These are phyloP conservation scores for Blastocystis sp. DNA, from an alignment of 352 stramenopile species.

Conservation along the genomic window DNA sequence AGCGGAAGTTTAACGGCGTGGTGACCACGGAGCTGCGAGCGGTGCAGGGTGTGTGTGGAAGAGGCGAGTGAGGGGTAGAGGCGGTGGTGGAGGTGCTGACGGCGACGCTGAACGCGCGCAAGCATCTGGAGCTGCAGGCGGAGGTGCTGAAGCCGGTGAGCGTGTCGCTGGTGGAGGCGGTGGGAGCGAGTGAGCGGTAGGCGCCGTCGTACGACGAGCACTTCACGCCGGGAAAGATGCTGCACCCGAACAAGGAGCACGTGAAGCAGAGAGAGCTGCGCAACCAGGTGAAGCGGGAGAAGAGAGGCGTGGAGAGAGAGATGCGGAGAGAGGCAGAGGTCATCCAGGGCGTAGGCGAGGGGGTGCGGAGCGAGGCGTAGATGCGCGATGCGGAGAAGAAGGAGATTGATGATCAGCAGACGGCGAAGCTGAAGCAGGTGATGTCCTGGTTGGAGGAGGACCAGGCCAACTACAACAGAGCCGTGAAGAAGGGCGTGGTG, in stretches of 20 bases:
- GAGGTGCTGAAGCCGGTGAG: slow-evolving; percentile 42
- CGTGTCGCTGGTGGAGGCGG: slow-evolving; percentile 2
- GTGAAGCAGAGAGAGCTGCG: slow-evolving; percentile 19
- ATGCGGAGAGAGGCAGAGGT: slow-evolving; percentile 58
- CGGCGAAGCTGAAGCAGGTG: slow-evolving; percentile 53
- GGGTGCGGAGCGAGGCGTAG: neutral
- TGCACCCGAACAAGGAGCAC: slow-evolving; percentile 63
- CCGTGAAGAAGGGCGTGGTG: slow-evolving; percentile 31
- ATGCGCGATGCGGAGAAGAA: slow-evolving; percentile 40
- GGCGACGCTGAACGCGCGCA: neutral
- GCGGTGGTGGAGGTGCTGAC: neutral
- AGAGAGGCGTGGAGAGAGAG: slow-evolving; percentile 42
- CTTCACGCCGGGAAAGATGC: slow-evolving; percentile 44
- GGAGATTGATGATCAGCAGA: slow-evolving; percentile 58
- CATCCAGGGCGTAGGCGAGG: neutral
- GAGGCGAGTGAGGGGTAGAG: neutral
- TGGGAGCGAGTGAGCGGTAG: neutral
- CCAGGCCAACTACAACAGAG: slow-evolving; percentile 24
- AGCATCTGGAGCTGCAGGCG: slow-evolving; percentile 35
- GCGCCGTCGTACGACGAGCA: slow-evolving; percentile 41
- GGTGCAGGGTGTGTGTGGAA: neutral
- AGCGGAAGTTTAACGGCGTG: neutral
- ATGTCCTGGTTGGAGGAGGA: slow-evolving; percentile 64
- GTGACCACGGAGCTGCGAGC: neutral
- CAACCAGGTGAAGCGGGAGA: slow-evolving; percentile 65